phyloP scores from a whole-genome alignment of 352 stramenopile species.

The Phytophthora megakarya region DNA sequence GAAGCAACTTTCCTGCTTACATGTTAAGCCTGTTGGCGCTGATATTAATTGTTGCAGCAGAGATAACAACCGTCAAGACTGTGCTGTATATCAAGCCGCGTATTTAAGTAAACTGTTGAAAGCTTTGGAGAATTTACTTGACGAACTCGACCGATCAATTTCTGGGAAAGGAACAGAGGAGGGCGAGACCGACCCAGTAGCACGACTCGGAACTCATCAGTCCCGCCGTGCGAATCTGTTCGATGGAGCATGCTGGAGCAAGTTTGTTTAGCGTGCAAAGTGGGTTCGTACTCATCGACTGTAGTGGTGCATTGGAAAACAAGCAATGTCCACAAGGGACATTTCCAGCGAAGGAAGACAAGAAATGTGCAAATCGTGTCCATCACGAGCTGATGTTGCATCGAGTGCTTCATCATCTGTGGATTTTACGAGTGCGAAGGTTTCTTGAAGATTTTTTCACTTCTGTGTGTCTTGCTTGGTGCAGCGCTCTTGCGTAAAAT shows the following conservation, averaged over 20 bases:
- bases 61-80: slow-evolving; percentile 17
- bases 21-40: not conserved
- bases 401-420: slow-evolving; percentile 44
- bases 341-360: slow-evolving; percentile 44
- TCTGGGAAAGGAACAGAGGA: not conserved
- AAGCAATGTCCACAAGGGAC: slow-evolving; percentile 40
- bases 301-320: slow-evolving; percentile 45
- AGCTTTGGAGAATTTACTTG: slow-evolving; percentile 19
- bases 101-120: slow-evolving; percentile 23
- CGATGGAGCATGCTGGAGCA: slow-evolving; percentile 12
- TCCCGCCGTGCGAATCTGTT: slow-evolving; percentile 22
- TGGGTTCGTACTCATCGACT: slow-evolving; percentile 35
- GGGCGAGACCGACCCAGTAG: slow-evolving; percentile 11
- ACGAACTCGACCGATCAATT: slow-evolving; percentile 19
- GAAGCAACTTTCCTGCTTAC: not conserved
- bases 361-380: slow-evolving; percentile 46
- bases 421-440: slow-evolving; percentile 53
- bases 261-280: slow-evolving; percentile 39
- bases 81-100: slow-evolving; percentile 16
- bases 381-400: slow-evolving; percentile 37
- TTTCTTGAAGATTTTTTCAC: slow-evolving; percentile 63
- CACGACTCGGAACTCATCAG: no score
- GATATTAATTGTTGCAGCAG: slow-evolving; percentile 37
- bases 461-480: slow-evolving; percentile 31
- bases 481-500: slow-evolving; percentile 22